Conservation (phyloP, 2,329 filamentous ascomycete species). For the Trichocomaceae sp. region DNA sequence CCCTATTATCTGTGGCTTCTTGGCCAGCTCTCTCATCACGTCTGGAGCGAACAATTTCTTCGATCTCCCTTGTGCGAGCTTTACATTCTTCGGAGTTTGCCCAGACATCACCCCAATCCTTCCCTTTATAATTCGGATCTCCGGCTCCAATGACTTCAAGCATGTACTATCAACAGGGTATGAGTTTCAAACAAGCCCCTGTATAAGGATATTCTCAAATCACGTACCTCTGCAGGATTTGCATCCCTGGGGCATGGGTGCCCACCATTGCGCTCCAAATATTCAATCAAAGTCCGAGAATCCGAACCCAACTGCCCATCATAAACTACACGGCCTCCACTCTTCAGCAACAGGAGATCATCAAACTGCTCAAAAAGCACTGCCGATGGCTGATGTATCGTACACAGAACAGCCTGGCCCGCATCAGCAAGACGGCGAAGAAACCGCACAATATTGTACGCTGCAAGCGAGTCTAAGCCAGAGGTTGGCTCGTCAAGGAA, state of each 20-base stretch:
- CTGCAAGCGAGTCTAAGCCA: conserved; percentile 62
- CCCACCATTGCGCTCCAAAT: conserved; percentile 61
- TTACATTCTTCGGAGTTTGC: conserved; percentile 45
- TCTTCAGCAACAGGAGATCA: conserved; percentile 68
- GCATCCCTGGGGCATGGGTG: conserved; percentile 54
- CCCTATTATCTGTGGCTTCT: conserved; percentile 47
- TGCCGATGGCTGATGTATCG: conserved; percentile 84
- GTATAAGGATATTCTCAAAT: too few species aligned
- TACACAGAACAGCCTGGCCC: conserved; percentile 83
- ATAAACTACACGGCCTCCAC: conserved; percentile 75
- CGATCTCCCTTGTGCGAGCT: conserved; percentile 46
- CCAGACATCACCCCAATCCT: conserved; percentile 61
- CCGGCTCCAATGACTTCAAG: conserved; percentile 64
- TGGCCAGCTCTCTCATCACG: conserved; percentile 33
- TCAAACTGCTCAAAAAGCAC: conserved; percentile 86
- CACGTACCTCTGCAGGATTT: conserved; percentile 59
- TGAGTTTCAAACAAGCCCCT: background rate
- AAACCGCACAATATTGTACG: conserved; percentile 58
- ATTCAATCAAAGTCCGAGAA: conserved; percentile 61
- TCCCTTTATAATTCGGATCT: conserved; percentile 52
- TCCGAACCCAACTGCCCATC: conserved; percentile 78
- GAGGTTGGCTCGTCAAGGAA: conserved; percentile 60
- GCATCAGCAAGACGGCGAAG: conserved; percentile 59
- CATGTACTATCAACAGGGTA: conserved; percentile 60
- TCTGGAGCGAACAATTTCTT: conserved; percentile 45